phyloP scores from a whole-genome alignment of 2,329 filamentous ascomycete genomes.

The Claviceps digitariae region DNA sequence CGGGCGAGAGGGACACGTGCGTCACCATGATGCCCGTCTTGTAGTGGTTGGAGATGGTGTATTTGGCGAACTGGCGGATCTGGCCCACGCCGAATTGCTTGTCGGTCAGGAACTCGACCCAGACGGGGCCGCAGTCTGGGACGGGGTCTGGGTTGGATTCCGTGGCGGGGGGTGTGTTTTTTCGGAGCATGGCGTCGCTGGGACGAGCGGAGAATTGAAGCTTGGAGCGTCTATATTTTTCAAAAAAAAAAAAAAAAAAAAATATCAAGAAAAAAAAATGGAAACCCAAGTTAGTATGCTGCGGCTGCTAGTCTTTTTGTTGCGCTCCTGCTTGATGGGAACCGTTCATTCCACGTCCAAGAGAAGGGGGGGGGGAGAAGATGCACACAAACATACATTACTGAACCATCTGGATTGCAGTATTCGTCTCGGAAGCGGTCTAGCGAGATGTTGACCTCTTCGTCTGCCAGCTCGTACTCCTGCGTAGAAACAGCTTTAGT shows the following conservation, averaged over 20 bases:
- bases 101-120: conserved; percentile 81
- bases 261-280: too few relatives aligned
- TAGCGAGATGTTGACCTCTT: conserved; percentile 76
- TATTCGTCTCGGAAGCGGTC: conserved; percentile 67
- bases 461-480: conserved; percentile 87
- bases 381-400: conserved; percentile 62
- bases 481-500: conserved; percentile 22
- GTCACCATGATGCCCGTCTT: conserved; percentile 87
- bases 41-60: conserved; percentile 67
- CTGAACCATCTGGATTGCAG: conserved; percentile 55
- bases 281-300: neutral
- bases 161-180: conserved; percentile 63
- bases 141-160: conserved; percentile 54
- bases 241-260: too few relatives aligned
- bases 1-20: conserved; percentile 65
- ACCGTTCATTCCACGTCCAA: neutral
- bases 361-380: too few relatives aligned
- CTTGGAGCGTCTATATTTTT: conserved; percentile 50
- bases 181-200: conserved; percentile 68
- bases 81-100: conserved; percentile 77
- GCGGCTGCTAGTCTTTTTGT: neutral
- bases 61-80: conserved; percentile 77
- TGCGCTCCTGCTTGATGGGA: neutral
- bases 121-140: conserved; percentile 74
- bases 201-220: conserved; percentile 85